phyloP scores from a whole-genome alignment of 768 basidiomycete genomes.

The Amanita pseudoporphyria region DNA sequence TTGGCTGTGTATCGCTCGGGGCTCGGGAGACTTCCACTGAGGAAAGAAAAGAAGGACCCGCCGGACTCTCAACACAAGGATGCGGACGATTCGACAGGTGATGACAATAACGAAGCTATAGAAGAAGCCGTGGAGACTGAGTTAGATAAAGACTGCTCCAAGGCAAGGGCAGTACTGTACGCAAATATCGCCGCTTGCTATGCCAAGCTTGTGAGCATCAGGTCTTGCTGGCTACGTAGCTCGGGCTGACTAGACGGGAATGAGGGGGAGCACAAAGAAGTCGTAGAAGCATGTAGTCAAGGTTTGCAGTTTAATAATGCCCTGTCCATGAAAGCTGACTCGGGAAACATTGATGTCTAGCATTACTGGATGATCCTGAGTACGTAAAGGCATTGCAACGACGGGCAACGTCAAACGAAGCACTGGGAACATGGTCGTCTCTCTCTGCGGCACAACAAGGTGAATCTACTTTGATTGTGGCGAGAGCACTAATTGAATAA shows the following conservation, averaged over 20 bases:
- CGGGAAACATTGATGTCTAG: constrained; percentile 27
- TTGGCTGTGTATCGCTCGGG: constrained; percentile 60
- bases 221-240: background rate
- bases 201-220: constrained; percentile 56
- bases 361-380: constrained; percentile 74
- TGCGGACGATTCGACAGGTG: background rate
- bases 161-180: constrained; percentile 62
- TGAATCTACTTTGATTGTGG: constrained; percentile 16
- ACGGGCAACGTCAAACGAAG: constrained; percentile 80
- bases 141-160: constrained; percentile 38
- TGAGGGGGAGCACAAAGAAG: constrained; percentile 72
- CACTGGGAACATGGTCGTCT: constrained; percentile 74
- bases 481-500: background rate
- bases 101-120: background rate
- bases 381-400: constrained; percentile 87
- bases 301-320: constrained; percentile 32
- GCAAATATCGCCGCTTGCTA: constrained; percentile 88
- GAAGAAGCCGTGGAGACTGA: constrained; percentile 10
- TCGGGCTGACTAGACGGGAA: constrained; percentile 4
- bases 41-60: constrained; percentile 14
- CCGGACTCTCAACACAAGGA: constrained; percentile 7
- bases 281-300: constrained; percentile 72
- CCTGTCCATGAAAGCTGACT: background rate
- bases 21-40: constrained; percentile 55
- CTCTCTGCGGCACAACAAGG: constrained; percentile 81